phyloP scores from a whole-genome alignment of 495 filamentous ascomycete species.

The Hypoxylon cercidicola region DNA sequence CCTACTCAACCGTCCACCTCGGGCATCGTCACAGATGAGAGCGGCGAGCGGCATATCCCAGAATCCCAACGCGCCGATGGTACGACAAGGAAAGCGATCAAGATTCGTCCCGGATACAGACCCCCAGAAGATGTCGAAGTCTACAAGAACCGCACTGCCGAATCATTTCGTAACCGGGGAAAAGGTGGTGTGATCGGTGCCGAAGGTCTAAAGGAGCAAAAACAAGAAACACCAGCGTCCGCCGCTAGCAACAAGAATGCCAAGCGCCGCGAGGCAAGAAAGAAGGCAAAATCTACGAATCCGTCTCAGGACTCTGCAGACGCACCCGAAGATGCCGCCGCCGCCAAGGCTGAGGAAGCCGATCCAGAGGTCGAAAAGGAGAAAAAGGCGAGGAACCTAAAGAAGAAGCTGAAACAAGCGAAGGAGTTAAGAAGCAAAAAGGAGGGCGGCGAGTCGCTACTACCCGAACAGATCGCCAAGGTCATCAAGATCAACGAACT shows the following conservation, averaged over 20 bases:
- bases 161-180: conserved; percentile 84
- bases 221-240: conserved; percentile 54
- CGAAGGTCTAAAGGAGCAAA: conserved; percentile 67
- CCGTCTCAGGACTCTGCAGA: conserved; percentile 38
- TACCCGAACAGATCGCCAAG: conserved; percentile 97
- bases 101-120: conserved; percentile 89
- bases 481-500: conserved; percentile 96
- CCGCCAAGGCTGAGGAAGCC: conserved; percentile 51
- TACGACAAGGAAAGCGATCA: conserved; percentile 87
- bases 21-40: conserved; percentile 80
- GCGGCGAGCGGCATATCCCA: conserved; percentile 88
- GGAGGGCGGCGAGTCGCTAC: conserved; percentile 79
- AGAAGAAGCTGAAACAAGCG: conserved; percentile 95
- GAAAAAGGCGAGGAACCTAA: conserved; percentile 91
- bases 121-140: conserved; percentile 96
- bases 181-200: conserved; percentile 82
- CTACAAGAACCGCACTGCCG: conserved; percentile 92
- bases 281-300: conserved; percentile 76
- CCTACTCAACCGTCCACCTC: conserved; percentile 62
- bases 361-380: conserved; percentile 83
- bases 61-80: conserved; percentile 88
- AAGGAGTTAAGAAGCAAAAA: conserved; percentile 92
- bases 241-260: conserved; percentile 85
- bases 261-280: conserved; percentile 89
- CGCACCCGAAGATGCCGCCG: conserved; percentile 43